Evolutionary conservation across 805 yeast genomes (phyloP).

Genomic region (Kurtzmaniella fragi): DNA sequence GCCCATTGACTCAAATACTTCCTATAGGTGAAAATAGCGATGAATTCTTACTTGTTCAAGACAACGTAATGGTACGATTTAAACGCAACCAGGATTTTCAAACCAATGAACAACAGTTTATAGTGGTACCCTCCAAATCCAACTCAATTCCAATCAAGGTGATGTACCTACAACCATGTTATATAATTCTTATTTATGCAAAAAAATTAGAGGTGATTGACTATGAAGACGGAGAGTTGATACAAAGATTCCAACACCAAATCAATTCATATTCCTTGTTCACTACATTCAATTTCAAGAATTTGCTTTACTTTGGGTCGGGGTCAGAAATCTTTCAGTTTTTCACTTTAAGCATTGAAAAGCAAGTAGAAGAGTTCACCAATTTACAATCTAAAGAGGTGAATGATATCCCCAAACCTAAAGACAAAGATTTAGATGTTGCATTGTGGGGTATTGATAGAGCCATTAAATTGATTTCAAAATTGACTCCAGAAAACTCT

Average conservation of each 20-base stretch:
- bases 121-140: conserved; percentile 15
- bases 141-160: conserved; percentile 20
- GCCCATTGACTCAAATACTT: conserved; percentile 22
- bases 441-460: conserved; percentile 27
- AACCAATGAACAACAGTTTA: conserved; percentile 5
- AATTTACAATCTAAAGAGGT: conserved; percentile 15
- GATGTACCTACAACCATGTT: conserved; percentile 26
- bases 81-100: conserved; percentile 5
- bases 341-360: conserved; percentile 20
- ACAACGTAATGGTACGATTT: conserved; percentile 22
- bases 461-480: conserved; percentile 26
- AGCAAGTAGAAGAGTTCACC: conserved; percentile 33
- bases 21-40: conserved; percentile 5
- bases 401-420: conserved; percentile 10
- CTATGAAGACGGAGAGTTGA: conserved; percentile 25
- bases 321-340: conserved; percentile 29
- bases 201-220: conserved; percentile 34
- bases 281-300: conserved; percentile 7
- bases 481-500: conserved; percentile 18
- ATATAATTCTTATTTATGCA: conserved; percentile 23
- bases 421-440: conserved; percentile 24
- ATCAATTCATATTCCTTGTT: conserved; percentile 20
- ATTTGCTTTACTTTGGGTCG: conserved; percentile 15
- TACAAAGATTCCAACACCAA: conserved; percentile 31
- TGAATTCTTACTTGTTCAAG: conserved; percentile 25